Evolutionary conservation across 805 yeast genomes (phyloP), one percentile per base, ranked within the genome.

Genomic region (Saturnispora bothae): DNA sequence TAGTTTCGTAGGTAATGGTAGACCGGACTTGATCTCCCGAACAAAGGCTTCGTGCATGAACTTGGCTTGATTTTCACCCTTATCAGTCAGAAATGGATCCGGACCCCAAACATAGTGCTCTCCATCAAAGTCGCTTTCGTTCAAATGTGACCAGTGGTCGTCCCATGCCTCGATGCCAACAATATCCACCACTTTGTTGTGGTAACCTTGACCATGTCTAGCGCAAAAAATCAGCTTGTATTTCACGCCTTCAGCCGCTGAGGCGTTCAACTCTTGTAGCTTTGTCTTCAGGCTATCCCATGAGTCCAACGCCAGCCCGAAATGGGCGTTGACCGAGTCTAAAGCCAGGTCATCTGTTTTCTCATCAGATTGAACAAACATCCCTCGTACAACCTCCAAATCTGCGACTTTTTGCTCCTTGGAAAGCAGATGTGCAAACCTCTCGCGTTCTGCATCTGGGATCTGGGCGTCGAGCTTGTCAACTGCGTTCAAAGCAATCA

Each of bases 141-240:
- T 58, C 31, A 66, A 42, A 13, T 57, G 56, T 5, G 74, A 64
- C 76, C 77, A 76, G 41, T 75, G 65, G 0, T 50, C 47, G 47
- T 72, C 57, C 86, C 84, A 78, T n/a, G 56, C 70, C 2, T 65
- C 64, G 15, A 62, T 39, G 9, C 83, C 83, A 47, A 74, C 76
- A 42, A 69, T 65, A 17, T 57, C 59, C 13, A 76, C 72, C 3
- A 72, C 68, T 32, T 63, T 61, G 47, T 78, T 78, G 45, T 78
- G 86, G 50, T 57, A 70, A 0, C 84, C 85, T 53, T 78, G 82
- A 5, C 84, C 85, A 48, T 78, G 85, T 51, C 85, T 64, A 9
- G 79, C 78, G 38, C 72, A 61, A 34, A 72, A 66, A 3, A 76
- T 41, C 33, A 76, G 48, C 47, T 74, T 76, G 53, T 63, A 73